Base-by-base conservation (phyloP, 2,329 filamentous ascomycete species). In the Xylaria sp. region DNA sequence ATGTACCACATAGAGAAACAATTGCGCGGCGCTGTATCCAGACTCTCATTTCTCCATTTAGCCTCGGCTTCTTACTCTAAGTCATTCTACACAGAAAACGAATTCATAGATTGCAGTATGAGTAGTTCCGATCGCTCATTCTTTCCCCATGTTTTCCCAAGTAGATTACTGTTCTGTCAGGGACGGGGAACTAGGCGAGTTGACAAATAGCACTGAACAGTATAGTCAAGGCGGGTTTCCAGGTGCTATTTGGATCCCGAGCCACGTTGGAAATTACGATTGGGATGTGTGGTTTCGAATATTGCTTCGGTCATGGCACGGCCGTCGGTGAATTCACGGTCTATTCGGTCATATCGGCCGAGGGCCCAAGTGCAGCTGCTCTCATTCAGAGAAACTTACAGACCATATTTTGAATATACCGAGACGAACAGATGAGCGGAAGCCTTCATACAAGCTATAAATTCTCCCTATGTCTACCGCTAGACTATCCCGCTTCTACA, bases 301-400 rank as follows among this genome's bases (percentile, higher is more conserved):
- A 10, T 46, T 55, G 48, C 28, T 28, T 10, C 18, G 4, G n/a
- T 13, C 3, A 12, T 12, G 13, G 51, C 15, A 12, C 0, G 5
- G 23, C 2, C 54, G n/a, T 69, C 67, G 67, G 67, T 56, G 49
- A 69, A 67, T 69, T 69, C 39, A 18, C 63, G 63, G 67, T 51
- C 31, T 60, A 56, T 69, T 64, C 64, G 59, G 67, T 7, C 56
- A 64, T 67, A 60, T 61, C 67, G 67, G 64, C 33, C 43, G 55
- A 49, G n/a, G 43, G 9, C 6, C 55, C 52, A 41, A 28, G 15
- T 49, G 33, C 46, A 23, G 28, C 18, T 36, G 15, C 23, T 5
- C 8, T 43, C 2, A 36, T 10, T 12, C 18, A 25, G 36, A 39
- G 10, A 48, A 25, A 62, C n/a, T n/a, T 58, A 57, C 43, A 39